A percentile compares a stretch with the other conserved stretches of the same genome.
phyloP scores from a whole-genome alignment of 306 rosid genomes.

The Vicia villosa region DNA sequence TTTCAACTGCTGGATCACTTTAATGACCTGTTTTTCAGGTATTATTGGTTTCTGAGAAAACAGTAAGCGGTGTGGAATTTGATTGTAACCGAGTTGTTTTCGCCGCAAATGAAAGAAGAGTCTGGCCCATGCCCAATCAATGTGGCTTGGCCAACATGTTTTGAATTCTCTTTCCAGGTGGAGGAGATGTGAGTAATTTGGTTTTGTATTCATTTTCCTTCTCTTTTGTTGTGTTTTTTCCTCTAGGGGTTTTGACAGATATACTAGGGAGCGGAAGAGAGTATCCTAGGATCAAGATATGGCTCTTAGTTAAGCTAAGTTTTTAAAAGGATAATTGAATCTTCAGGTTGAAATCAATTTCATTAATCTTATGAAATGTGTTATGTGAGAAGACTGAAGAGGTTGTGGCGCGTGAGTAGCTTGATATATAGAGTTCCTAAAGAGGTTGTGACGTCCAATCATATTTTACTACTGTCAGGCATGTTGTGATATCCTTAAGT shows the following conservation, averaged over 20 bases:
- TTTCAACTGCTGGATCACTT: too few relatives aligned
- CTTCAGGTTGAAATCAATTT: conserved; percentile 22
- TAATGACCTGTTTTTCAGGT: too few relatives aligned
- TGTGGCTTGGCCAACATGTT: conserved; percentile 22
- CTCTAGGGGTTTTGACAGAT: conserved; percentile 78
- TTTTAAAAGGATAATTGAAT: conserved; percentile 1
- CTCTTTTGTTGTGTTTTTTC: conserved; percentile 28
- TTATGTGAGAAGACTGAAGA: conserved; percentile 1
- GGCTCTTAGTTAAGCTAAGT: conserved; percentile 71
- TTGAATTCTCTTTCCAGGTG: conserved; percentile 36
- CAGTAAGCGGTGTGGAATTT: too few relatives aligned
- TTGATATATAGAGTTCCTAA: neutral
- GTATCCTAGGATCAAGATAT: conserved; percentile 68
- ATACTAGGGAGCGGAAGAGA: conserved; percentile 72
- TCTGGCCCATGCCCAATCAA: too few relatives aligned
- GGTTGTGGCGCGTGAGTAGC: conserved; percentile 5
- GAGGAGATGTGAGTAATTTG: conserved; percentile 25
- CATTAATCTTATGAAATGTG: conserved; percentile 1
- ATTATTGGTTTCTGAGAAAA: too few relatives aligned
- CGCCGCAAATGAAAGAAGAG: too few relatives aligned
- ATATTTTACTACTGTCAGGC: too few relatives aligned
- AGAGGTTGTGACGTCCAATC: conserved; percentile 12
- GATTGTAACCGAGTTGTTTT: too few relatives aligned
- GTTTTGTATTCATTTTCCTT: conserved; percentile 21
- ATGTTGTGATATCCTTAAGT: too few relatives aligned